Base-by-base conservation (phyloP, 2,329 filamentous ascomycete genomes). In the Penicillium glabrum region DNA sequence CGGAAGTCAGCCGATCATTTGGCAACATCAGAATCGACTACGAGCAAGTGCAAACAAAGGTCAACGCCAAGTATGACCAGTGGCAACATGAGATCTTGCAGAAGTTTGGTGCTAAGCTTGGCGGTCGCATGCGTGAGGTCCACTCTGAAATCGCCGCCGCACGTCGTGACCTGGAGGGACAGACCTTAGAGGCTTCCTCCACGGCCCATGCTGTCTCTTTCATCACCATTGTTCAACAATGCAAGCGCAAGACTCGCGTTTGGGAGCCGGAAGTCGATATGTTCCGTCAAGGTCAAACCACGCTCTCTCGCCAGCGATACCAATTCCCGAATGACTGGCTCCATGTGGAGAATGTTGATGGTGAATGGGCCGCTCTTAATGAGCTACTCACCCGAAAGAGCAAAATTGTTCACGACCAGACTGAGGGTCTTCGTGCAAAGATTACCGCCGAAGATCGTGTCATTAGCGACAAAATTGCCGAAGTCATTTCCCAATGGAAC, bases 41-140 rank as follows among this genome's bases (percentile, higher is more conserved):
- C 69, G 95, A 98, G 68, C 96, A 99, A 75, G 95, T 99, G 0
- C 96, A 99, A 75, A 91, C 93, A 56, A 97, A 96, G 76, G 95
- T 99, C 74, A 99, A 98, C 69, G 91, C 92, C 67, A 99, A 98
- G 74, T 99, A 99, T 72, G 96, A 99, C 71, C 93, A 98, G 74
- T 99, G 96, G 95, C 95, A 99, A 74, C 91, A 97, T 67, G 95
- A 99, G 64, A 96, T 99, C 54, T 82, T 98, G 37, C 85, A 90
- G 66, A 96, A 96, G 72, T 99, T 99, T 75, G 95, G 92, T 37
- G 84, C 85, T 55, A 91, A 95, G 54, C 88, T 99, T 46, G 91
- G 93, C 46, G 89, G 86, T 61, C 90, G 93, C 49, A 96, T 98
- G 87, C 86, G 91, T 48, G 95, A 99, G 69, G 89, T 97, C 4